Percentiles rank a stretch among this genome's conserved stretches.
Evolutionary conservation across 208 protist genomes (phyloP).

Genomic region (Wallacemonas sp.): DNA sequence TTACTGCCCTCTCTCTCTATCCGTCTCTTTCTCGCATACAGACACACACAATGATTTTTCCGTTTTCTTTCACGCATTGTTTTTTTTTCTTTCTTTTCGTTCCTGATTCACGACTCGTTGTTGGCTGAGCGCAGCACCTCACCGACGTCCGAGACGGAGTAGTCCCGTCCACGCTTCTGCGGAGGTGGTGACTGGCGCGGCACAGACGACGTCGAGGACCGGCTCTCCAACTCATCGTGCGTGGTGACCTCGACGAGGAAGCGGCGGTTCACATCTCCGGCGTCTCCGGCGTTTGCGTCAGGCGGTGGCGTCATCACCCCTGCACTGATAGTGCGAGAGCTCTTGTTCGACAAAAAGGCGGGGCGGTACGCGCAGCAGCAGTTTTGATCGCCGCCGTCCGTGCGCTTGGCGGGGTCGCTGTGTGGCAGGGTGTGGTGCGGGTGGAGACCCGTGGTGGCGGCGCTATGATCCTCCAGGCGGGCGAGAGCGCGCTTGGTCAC

Average conservation of each 20-base stretch:
- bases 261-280: background rate
- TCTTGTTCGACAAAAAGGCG: background rate
- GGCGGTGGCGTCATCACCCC: background rate
- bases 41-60: background rate
- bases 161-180: conserved; percentile 9
- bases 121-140: background rate
- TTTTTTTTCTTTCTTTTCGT: too few species aligned
- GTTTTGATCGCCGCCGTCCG: background rate
- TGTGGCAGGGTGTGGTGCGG: background rate
- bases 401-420: background rate
- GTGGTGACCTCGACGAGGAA: background rate
- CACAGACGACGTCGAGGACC: background rate
- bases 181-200: background rate
- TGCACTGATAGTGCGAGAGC: background rate
- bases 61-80: background rate
- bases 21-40: background rate
- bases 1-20: background rate
- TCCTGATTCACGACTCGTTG: background rate
- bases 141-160: background rate
- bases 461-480: background rate
- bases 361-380: conserved; percentile 8
- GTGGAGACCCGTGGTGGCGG: background rate
- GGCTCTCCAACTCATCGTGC: background rate
- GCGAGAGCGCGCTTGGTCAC: conserved; percentile 2
- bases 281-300: background rate